Evolutionary conservation across 805 yeast species (phyloP), one percentile per base, ranked within the genome.

Genomic region (Lipomyces starkeyi): DNA sequence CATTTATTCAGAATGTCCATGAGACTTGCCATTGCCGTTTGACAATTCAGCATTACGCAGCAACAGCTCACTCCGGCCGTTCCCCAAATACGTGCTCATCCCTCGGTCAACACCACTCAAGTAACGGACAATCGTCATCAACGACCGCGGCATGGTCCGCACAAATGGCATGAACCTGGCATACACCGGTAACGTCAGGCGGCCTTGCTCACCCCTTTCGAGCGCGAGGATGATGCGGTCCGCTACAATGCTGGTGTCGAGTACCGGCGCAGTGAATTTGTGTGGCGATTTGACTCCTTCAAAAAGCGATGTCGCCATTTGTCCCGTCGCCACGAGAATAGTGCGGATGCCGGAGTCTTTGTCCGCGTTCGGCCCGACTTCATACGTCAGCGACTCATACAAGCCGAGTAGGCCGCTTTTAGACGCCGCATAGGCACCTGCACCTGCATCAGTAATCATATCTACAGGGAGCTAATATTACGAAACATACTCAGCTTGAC

Each of bases 321-420:
- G 97, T 0, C 98, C 98, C 0, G 97, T 96, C 73, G 95, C 89
- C 0, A 93, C 83, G 49, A 93, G 80, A 64, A 93, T 79, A 0
- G 97, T 89, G 71, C 88, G 88, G 13, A 93, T 85, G 7, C 91
- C 72, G 47, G 72, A 68, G 87, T 9, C 80, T 76, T 1, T 78
- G 76, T 62, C 78, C 80, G 47, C 83, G 75, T 55, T 55, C 25
- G 72, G 71, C 8, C 91, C 90, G 43, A 90, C 76, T 77, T 90
- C 94, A 75, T 87, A 87, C 0, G 90, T 86, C 37, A 93, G 79
- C 0, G 94, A 87, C 75, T 91, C 96, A 76, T 93, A 97, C 56
- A 92, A 79, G 0, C 94, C 91, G 64, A 93, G 86, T 35, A 91
- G 79, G 0, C 96, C 97, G 0, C 95, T 88, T 76, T 93, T 93